Evolutionary conservation across 2,329 filamentous ascomycete species (phyloP), one percentile per base, ranked within the genome.

Genomic region (Pseudocercospora macadamiae): DNA sequence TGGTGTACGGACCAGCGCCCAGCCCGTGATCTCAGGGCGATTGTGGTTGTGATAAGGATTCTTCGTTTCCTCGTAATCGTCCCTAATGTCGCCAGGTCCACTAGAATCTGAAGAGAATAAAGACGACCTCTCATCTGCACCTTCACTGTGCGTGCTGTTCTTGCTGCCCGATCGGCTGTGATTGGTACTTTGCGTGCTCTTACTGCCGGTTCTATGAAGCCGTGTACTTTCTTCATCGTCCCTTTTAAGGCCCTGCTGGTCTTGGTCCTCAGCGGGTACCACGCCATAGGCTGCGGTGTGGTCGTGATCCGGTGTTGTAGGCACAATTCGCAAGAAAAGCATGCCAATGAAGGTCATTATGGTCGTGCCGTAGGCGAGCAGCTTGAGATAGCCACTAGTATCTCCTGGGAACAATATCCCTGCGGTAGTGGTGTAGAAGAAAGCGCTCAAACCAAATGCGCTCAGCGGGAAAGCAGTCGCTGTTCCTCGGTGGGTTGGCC

Each of bases 391-490:
- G 36, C 85, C 84, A 55, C 89, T 88, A 0, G 92, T 95, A 68
- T 96, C 86, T 36, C 91, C 91, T 2, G 91, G 90, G 71, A 96
- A 93, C 37, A 91, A 79, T 47, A 96, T 71, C 16, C 86, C 85
- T 19, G 91, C 90, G 30, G 96, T 76, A 2, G 88, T 82, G 0
- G 95, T 93, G 77, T 97, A 99, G 79, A 97, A 96, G 77, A 99
- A 95, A 55, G 95, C 95, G 73, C 93, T 97, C 57, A 99, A 78
- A 2, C 95, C 95, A 71, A 97, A 97, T 2, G 91, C 93, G 57
- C 95, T 91, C 56, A 97, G 77, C 4, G 95, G 93, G 68, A 97
- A 95, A 1, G 93, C 93, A 4, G 95, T 97, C 4, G 95, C 95
- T 3, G 93, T 96, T 55, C 95, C 95, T 64, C 95, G 86, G 73